Percentiles rank a stretch among this genome's conserved stretches.
phyloP scores from a whole-genome alignment of 2,329 filamentous ascomycete genomes.

The Sporothrix euskadiensis region DNA sequence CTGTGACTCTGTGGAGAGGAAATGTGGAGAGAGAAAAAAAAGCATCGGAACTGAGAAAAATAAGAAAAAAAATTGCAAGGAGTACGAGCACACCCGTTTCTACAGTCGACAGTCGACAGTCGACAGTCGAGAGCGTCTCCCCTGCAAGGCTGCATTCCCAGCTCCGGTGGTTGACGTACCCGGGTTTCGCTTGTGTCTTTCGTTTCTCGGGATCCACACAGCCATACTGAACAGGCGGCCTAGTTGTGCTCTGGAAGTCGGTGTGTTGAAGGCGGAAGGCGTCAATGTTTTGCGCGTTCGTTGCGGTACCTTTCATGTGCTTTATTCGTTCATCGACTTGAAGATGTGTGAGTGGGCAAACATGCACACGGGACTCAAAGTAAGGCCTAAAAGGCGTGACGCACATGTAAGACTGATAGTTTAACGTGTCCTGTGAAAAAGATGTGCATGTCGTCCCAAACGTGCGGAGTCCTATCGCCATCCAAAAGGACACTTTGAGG shows the following conservation, averaged over 20 bases:
- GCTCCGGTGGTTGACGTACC: background rate
- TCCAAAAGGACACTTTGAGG: background rate
- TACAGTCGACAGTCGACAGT: too few relatives aligned
- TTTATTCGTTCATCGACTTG: background rate
- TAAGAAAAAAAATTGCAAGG: background rate
- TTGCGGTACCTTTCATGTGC: background rate
- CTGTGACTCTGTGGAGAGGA: background rate
- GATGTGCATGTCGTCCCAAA: background rate
- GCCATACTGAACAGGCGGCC: background rate
- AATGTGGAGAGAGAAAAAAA: background rate
- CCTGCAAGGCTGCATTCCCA: conserved; percentile 6
- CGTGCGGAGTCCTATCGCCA: background rate
- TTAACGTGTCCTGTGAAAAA: background rate
- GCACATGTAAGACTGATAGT: background rate
- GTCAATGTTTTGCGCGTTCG: background rate
- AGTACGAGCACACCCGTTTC: background rate
- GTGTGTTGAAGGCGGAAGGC: background rate
- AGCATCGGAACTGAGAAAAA: background rate
- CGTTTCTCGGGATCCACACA: background rate
- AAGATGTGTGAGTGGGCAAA: background rate
- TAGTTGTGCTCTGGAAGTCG: background rate
- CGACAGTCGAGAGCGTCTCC: too few relatives aligned
- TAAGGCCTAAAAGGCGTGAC: too few relatives aligned
- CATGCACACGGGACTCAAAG: background rate
- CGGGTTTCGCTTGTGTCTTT: background rate